Percentiles rank a stretch among this genome's conserved stretches.
phyloP scores from a whole-genome alignment of 495 filamentous ascomycete genomes.

The Penicillium fimorum region DNA sequence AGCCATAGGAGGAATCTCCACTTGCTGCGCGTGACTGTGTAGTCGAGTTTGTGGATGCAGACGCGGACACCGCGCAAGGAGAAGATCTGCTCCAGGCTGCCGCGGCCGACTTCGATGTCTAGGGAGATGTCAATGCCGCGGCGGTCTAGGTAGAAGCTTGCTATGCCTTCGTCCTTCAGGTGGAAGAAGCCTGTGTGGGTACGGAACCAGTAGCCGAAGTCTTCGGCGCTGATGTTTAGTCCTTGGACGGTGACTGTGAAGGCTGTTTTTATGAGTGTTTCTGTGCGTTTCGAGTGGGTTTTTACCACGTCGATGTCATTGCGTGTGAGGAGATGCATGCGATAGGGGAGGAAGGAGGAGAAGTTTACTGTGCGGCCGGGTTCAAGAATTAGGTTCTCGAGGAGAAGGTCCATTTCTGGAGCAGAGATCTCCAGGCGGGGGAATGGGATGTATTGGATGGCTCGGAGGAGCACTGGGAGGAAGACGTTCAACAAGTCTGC shows the following conservation, averaged over 20 bases:
- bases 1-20: constrained; percentile 78
- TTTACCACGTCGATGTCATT: constrained; percentile 86
- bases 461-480: constrained; percentile 71
- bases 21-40: constrained; percentile 68
- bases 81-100: constrained; percentile 74
- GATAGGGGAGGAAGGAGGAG: constrained; percentile 85
- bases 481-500: constrained; percentile 73
- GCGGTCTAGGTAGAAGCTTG: constrained; percentile 78
- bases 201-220: constrained; percentile 77
- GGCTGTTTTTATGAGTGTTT: constrained; percentile 62
- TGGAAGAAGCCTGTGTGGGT: constrained; percentile 67
- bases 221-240: constrained; percentile 75
- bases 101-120: constrained; percentile 74
- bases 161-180: constrained; percentile 77
- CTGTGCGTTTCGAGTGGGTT: constrained; percentile 65
- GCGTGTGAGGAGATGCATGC: constrained; percentile 74
- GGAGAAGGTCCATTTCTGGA: constrained; percentile 76
- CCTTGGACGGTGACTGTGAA: constrained; percentile 77
- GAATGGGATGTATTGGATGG: constrained; percentile 83
- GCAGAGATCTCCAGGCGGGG: constrained; percentile 81
- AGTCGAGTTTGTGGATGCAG: constrained; percentile 82
- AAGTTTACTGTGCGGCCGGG: constrained; percentile 81
- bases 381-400: constrained; percentile 90
- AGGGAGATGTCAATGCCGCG: constrained; percentile 83
- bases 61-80: constrained; percentile 73